Conservation (phyloP, 2,329 filamentous ascomycete species). For the Exophiala bonariae region DNA sequence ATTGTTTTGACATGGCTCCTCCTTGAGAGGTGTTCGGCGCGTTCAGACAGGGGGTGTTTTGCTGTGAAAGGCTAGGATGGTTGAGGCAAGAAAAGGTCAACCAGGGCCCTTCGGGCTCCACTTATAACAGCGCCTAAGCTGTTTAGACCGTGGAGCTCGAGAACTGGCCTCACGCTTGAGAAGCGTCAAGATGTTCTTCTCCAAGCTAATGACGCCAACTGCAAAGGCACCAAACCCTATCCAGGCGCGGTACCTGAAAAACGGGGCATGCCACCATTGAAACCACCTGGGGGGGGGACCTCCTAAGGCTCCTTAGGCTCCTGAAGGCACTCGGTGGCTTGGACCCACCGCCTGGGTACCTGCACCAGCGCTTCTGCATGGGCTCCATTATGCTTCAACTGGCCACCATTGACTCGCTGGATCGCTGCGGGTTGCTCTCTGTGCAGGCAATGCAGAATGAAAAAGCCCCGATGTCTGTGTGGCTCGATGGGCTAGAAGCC, state of each 20-base stretch:
- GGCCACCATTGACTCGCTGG: not conserved
- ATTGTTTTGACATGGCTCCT: conserved; percentile 20
- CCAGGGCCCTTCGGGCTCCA: not conserved
- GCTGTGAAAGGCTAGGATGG: not conserved
- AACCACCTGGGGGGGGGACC: conserved; percentile 1
- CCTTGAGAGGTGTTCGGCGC: conserved; percentile 14
- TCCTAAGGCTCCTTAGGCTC: conserved; percentile 1
- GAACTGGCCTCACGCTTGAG: conserved; percentile 20
- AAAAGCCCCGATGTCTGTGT: conserved; percentile 1
- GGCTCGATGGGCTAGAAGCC: no score
- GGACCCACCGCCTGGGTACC: not conserved
- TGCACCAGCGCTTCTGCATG: not conserved
- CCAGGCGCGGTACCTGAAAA: not conserved
- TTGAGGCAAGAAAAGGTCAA: not conserved
- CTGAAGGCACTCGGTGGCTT: not conserved
- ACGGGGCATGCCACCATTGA: not conserved
- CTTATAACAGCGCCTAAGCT: not conserved
- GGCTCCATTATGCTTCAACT: not conserved
- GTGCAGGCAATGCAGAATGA: not conserved
- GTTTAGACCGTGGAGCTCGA: not conserved
- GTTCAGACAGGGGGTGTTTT: conserved; percentile 15
- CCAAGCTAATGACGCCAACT: conserved; percentile 2
- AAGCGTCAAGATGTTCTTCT: not conserved
- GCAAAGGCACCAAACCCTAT: not conserved
- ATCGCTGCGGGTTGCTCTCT: not conserved